Evolutionary conservation across 1,284 basidiomycete species (phyloP).

Genomic region (Salmacisia buchloeana): DNA sequence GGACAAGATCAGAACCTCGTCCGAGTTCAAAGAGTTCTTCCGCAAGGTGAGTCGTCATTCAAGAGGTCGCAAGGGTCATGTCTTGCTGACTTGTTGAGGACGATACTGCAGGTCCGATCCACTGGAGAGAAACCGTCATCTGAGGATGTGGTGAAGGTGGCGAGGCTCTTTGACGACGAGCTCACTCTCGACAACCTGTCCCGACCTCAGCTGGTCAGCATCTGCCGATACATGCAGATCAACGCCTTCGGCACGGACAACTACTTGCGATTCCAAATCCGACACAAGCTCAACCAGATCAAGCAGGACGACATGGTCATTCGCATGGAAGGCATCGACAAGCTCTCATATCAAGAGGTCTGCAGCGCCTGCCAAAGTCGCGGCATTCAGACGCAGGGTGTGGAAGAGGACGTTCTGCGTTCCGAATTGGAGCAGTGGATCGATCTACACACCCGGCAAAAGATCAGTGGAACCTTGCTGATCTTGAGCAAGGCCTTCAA

Average conservation of each 20-base stretch:
- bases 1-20: constrained; percentile 78
- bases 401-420: constrained; percentile 59
- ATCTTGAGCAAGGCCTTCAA: constrained; percentile 89
- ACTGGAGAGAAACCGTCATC: constrained; percentile 89
- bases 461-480: constrained; percentile 87
- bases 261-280: constrained; percentile 89
- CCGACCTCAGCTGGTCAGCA: constrained; percentile 90
- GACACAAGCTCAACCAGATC: constrained; percentile 74
- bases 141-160: constrained; percentile 84
- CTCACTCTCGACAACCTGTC: constrained; percentile 96
- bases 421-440: constrained; percentile 94
- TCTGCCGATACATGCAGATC: constrained; percentile 87
- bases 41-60: constrained; percentile 60
- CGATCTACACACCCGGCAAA: constrained; percentile 72
- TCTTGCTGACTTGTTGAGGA: not conserved
- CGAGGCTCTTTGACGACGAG: constrained; percentile 94
- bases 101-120: constrained; percentile 62
- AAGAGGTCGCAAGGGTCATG: not conserved
- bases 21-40: constrained; percentile 99
- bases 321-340: constrained; percentile 78
- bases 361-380: constrained; percentile 89
- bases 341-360: constrained; percentile 81
- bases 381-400: constrained; percentile 80
- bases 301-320: constrained; percentile 87
- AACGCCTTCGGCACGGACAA: constrained; percentile 99